Conservation (phyloP, 768 basidiomycete species). For the Galerina marginata region DNA sequence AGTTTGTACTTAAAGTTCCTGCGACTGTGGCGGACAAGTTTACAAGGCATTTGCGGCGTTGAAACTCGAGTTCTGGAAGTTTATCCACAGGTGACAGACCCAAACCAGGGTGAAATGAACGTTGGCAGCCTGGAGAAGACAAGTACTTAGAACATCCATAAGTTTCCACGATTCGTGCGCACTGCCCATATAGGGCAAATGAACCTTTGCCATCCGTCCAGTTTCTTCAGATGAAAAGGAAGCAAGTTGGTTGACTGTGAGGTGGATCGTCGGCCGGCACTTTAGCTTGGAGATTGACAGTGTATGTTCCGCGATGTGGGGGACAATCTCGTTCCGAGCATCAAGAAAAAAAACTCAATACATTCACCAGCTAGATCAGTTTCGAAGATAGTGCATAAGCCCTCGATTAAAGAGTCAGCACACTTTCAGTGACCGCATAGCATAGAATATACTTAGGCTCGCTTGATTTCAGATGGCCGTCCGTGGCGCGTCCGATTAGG, state of each 20-base stretch:
- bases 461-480: not conserved
- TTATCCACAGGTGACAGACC: not conserved
- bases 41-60: not conserved
- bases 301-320: too few relatives aligned
- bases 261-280: too few relatives aligned
- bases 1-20: too few relatives aligned
- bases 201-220: not conserved
- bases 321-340: too few relatives aligned
- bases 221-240: not conserved
- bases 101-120: not conserved
- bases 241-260: not conserved
- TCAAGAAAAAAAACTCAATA: too few relatives aligned
- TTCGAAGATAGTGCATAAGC: too few relatives aligned
- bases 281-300: too few relatives aligned
- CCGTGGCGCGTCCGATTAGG: conserved; percentile 3
- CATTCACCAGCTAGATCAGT: too few relatives aligned
- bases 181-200: too few relatives aligned
- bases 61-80: not conserved
- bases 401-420: not conserved
- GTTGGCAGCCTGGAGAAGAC: not conserved
- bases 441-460: too few relatives aligned
- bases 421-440: not conserved
- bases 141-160: not conserved
- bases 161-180: conserved; percentile 9
- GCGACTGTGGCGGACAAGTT: not conserved